Conservation (phyloP, 768 basidiomycete species). For the Suillus discolor region DNA sequence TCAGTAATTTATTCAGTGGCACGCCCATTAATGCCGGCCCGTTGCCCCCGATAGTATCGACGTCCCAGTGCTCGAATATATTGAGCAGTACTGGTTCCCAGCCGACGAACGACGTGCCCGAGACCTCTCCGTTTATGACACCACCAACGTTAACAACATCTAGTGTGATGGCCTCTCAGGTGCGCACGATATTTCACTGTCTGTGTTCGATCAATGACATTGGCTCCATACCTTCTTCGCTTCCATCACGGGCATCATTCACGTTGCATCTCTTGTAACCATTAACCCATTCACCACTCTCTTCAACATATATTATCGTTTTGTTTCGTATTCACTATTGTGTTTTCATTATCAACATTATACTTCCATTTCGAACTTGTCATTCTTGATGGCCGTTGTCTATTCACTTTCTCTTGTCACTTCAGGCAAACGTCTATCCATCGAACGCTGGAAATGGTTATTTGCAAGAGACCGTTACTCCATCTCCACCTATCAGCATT, state of each 20-base stretch:
- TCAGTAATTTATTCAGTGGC: not conserved
- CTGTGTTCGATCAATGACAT: constrained; percentile 1
- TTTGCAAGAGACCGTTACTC: not conserved
- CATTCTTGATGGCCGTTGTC: not conserved
- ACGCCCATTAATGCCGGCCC: not conserved
- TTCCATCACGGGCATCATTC: not conserved
- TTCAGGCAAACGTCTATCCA: not conserved
- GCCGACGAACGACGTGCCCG: not conserved
- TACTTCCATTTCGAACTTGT: not conserved
- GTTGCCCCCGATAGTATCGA: not conserved
- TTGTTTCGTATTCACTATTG: not conserved
- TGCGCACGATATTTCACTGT: not conserved
- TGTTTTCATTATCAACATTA: not conserved
- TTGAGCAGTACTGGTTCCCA: not conserved
- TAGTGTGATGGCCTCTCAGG: not conserved
- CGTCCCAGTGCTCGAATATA: no score
- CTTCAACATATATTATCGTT: not conserved
- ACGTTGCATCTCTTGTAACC: not conserved
- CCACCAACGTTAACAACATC: not conserved
- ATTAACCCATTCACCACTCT: not conserved
- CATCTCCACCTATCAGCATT: not conserved
- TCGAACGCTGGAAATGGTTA: constrained; percentile 3
- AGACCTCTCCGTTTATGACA: not conserved
- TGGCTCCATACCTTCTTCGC: not conserved
- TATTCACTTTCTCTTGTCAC: not conserved